These are phyloP conservation scores for Suzukiozyma palmioleophila DNA, from an alignment of 1,139 yeast species.

Conservation along the genomic window DNA sequence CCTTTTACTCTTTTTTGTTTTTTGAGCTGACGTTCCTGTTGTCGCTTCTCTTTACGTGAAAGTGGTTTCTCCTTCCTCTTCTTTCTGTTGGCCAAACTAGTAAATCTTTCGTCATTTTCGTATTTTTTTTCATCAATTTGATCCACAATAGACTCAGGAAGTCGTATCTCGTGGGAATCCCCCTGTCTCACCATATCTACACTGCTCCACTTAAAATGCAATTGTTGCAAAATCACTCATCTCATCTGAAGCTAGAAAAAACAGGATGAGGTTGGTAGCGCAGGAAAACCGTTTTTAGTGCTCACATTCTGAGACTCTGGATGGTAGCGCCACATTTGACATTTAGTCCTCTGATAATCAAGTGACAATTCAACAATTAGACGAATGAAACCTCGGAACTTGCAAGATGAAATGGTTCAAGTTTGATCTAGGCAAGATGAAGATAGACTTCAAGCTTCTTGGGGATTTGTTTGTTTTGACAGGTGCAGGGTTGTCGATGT, in stretches of 20 bases:
- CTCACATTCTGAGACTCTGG: no score
- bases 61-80: conserved; percentile 24
- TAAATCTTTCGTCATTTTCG: conserved; percentile 29
- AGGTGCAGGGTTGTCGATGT: conserved; percentile 81
- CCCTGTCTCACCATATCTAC: conserved; percentile 7
- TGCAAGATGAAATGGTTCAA: conserved; percentile 29
- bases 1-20: conserved; percentile 32
- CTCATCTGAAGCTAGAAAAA: conserved; percentile 1
- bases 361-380: neutral
- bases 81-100: conserved; percentile 22
- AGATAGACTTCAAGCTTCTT: conserved; percentile 50
- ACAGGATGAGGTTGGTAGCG: neutral
- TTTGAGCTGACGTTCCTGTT: conserved; percentile 49
- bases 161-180: conserved; percentile 46
- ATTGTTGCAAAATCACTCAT: conserved; percentile 2
- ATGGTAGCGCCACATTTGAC: neutral
- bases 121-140: conserved; percentile 43
- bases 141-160: conserved; percentile 67
- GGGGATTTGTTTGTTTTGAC: conserved; percentile 69
- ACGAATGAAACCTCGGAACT: neutral
- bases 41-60: conserved; percentile 55
- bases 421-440: conserved; percentile 37
- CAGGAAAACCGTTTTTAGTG: neutral
- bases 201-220: neutral
- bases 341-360: neutral